Conservation (phyloP, 2,329 filamentous ascomycete genomes). For the Chaetothyriales sp. region DNA sequence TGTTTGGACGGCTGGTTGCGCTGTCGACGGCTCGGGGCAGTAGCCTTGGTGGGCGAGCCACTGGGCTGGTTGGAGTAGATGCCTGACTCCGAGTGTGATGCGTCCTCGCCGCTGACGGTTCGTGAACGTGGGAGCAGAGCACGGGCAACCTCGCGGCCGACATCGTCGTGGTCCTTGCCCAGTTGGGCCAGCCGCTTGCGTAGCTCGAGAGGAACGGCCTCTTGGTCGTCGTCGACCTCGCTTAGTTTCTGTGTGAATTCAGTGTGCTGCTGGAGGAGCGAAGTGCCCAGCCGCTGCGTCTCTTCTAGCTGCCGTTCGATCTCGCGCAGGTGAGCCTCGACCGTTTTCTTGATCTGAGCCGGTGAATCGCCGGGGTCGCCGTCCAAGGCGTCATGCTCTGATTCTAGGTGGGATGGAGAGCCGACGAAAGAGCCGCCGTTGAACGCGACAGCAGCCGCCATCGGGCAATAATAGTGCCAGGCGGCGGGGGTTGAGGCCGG, state of each 20-base stretch:
- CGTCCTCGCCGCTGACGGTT: conserved; percentile 52
- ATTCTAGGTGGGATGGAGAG: not conserved
- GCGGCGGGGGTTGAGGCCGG: too few relatives aligned
- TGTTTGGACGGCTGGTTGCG: conserved; percentile 79
- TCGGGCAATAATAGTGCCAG: not conserved
- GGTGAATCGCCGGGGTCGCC: conserved; percentile 65
- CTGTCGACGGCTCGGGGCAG: conserved; percentile 71
- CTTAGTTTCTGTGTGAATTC: conserved; percentile 66
- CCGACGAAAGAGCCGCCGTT: not conserved
- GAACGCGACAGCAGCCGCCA: not conserved
- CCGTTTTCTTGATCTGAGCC: conserved; percentile 68
- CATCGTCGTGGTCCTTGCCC: conserved; percentile 88
- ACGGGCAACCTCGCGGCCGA: conserved; percentile 75
- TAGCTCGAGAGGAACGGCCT: conserved; percentile 61
- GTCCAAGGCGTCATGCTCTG: conserved; percentile 51
- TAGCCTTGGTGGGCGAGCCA: conserved; percentile 76
- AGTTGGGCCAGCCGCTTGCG: conserved; percentile 70
- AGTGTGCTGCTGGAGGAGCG: conserved; percentile 72
- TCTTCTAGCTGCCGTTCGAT: conserved; percentile 85
- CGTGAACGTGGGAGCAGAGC: conserved; percentile 74
- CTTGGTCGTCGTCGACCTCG: conserved; percentile 64
- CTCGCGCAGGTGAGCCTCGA: conserved; percentile 83
- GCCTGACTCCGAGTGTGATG: conserved; percentile 52
- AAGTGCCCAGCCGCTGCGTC: conserved; percentile 73
- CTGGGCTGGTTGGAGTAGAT: conserved; percentile 74